A percentile compares a stretch with the other conserved stretches of the same genome.
Evolutionary conservation across 2,329 filamentous ascomycete species (phyloP).

Genomic region (Aureobasidium sp.): DNA sequence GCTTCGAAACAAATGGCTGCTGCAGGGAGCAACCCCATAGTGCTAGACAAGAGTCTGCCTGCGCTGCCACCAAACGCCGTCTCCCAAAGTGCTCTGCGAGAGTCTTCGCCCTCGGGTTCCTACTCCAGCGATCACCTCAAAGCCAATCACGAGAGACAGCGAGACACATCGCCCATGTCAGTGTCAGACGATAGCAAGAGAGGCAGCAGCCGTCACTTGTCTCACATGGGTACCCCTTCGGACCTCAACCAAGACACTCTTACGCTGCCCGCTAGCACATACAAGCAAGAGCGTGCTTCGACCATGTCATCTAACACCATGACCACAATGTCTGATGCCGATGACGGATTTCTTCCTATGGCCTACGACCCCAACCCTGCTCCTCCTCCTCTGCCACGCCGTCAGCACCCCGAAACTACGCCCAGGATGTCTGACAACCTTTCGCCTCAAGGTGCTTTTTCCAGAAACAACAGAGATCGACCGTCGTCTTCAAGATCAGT

Average conservation of each 20-base stretch:
- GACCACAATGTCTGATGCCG: constrained; percentile 45
- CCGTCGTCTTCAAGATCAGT: constrained; percentile 34
- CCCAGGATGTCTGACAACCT: constrained; percentile 22
- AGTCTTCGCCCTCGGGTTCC: constrained; percentile 49
- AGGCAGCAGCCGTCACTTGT: constrained; percentile 9
- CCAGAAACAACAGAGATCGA: constrained; percentile 28
- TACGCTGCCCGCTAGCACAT: constrained; percentile 65
- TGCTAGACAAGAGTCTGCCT: constrained; percentile 85
- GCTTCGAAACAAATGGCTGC: constrained; percentile 27
- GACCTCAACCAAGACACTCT: constrained; percentile 44
- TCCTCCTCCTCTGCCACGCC: constrained; percentile 16
- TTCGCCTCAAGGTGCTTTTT: constrained; percentile 36
- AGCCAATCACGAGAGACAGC: constrained; percentile 12
- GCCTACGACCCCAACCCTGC: constrained; percentile 42
- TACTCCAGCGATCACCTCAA: constrained; percentile 52
- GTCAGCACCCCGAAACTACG: constrained; percentile 1
- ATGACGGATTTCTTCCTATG: constrained; percentile 46
- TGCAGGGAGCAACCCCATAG: constrained; percentile 42
- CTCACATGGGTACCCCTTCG: constrained; percentile 6
- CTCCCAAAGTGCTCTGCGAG: constrained; percentile 53
- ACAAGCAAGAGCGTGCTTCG: constrained; percentile 70
- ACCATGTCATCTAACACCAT: constrained; percentile 42
- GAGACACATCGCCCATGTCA: constrained; percentile 28
- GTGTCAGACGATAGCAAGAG: constrained; percentile 19
- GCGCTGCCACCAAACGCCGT: constrained; percentile 74